Percentiles rank a stretch among this genome's conserved stretches.
These are phyloP conservation scores for Aureobasidium sp. DNA, from an alignment of 2,329 filamentous ascomycete species.

Conservation along the genomic window DNA sequence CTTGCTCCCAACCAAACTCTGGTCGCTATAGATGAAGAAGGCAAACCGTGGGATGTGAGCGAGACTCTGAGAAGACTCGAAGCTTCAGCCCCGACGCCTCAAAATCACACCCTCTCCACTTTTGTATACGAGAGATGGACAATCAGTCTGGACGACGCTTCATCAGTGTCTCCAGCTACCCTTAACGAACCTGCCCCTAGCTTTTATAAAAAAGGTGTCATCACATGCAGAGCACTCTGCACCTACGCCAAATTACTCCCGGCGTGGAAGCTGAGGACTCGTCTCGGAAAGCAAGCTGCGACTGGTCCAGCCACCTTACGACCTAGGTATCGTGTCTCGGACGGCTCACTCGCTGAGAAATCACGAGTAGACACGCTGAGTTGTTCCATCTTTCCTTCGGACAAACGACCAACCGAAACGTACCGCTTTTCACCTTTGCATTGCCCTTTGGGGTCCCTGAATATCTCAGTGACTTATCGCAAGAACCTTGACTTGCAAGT, in stretches of 20 bases:
- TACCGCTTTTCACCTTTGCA: constrained; percentile 80
- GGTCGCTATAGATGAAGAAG: constrained; percentile 79
- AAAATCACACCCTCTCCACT: constrained; percentile 50
- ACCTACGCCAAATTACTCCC: constrained; percentile 75
- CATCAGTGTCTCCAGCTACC: constrained; percentile 48
- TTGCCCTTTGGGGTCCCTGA: constrained; percentile 77
- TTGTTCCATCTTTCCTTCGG: constrained; percentile 60
- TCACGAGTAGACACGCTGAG: constrained; percentile 61
- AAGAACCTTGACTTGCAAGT: constrained; percentile 85
- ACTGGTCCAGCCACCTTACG: constrained; percentile 54
- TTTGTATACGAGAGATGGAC: constrained; percentile 88
- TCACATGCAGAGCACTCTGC: constrained; percentile 85
- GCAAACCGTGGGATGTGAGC: constrained; percentile 86
- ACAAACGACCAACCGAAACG: constrained; percentile 50
- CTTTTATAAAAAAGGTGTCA: constrained; percentile 94
- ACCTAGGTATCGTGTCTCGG: constrained; percentile 72
- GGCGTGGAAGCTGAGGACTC: constrained; percentile 76
- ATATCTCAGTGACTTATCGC: constrained; percentile 74
- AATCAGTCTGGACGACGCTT: constrained; percentile 65
- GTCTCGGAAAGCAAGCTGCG: constrained; percentile 60
- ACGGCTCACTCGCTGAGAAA: constrained; percentile 39
- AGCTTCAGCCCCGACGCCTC: constrained; percentile 40
- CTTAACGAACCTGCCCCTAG: constrained; percentile 63
- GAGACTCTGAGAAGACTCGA: constrained; percentile 67
- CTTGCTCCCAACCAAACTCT: constrained; percentile 80